Conservation (phyloP, 768 basidiomycete genomes). For the Tephrocybe sp. region DNA sequence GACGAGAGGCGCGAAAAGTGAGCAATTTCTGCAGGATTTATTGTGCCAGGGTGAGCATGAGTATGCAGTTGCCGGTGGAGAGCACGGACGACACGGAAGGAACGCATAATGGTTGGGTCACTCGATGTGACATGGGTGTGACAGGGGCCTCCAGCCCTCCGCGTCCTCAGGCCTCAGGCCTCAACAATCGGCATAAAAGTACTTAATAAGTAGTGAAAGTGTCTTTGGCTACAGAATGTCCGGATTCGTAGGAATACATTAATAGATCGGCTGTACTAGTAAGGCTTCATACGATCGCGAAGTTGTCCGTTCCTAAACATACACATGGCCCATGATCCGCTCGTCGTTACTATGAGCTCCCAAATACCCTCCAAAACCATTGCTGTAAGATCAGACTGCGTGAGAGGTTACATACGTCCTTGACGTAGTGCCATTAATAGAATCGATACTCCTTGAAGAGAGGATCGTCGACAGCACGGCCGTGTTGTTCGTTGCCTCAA, state of each 20-base stretch:
- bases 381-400: background rate
- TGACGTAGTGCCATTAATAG: background rate
- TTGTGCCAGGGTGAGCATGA: slow-evolving; percentile 27
- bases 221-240: background rate
- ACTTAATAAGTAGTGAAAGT: too few relatives aligned
- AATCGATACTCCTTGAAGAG: slow-evolving; percentile 1
- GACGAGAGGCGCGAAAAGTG: slow-evolving; percentile 81
- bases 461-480: slow-evolving; percentile 8
- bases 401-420: background rate
- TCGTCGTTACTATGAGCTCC: too few relatives aligned
- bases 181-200: too few relatives aligned
- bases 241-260: background rate
- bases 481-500: background rate
- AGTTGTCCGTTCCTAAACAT: too few relatives aligned
- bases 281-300: too few relatives aligned
- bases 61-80: slow-evolving; percentile 15
- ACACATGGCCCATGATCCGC: too few relatives aligned
- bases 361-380: too few relatives aligned
- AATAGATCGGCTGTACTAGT: too few relatives aligned
- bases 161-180: too few relatives aligned
- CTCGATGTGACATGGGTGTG: background rate
- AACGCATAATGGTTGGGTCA: slow-evolving; percentile 16
- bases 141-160: background rate
- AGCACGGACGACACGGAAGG: slow-evolving; percentile 13
- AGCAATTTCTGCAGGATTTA: slow-evolving; percentile 73